A percentile compares a stretch with the other conserved stretches of the same genome.
Evolutionary conservation across 2,329 filamentous ascomycete species (phyloP).

Genomic region (Gnomoniopsis sp.): DNA sequence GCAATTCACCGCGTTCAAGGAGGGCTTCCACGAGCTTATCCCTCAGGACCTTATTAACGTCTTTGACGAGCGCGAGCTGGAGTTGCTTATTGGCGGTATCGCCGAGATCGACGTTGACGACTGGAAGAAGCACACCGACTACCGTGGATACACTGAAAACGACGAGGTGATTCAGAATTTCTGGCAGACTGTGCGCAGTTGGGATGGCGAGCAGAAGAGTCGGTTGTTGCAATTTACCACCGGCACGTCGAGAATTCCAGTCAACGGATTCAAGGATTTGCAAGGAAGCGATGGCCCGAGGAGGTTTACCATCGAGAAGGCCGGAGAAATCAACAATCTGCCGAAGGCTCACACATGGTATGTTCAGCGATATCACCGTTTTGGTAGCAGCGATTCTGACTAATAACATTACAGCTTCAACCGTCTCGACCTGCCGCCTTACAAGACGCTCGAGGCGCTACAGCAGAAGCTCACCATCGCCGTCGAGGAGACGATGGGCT

Average conservation of each 20-base stretch:
- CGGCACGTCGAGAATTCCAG: conserved; percentile 93
- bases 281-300: conserved; percentile 95
- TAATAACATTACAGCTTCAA: conserved; percentile 68
- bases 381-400: neutral
- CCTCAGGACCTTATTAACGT: conserved; percentile 96
- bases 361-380: conserved; percentile 31
- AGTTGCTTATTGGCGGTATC: conserved; percentile 95
- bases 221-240: conserved; percentile 95
- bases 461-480: conserved; percentile 92
- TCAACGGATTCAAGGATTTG: conserved; percentile 99
- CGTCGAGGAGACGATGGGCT: conserved; percentile 97
- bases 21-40: conserved; percentile 96
- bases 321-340: conserved; percentile 82
- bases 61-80: conserved; percentile 95
- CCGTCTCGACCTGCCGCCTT: conserved; percentile 88
- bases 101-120: conserved; percentile 99
- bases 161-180: conserved; percentile 98
- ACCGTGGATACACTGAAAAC: conserved; percentile 95
- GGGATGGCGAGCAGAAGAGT: conserved; percentile 98
- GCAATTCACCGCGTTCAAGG: conserved; percentile 97
- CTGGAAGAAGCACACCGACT: conserved; percentile 99
- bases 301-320: conserved; percentile 97
- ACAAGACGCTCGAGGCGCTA: conserved; percentile 82
- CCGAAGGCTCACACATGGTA: conserved; percentile 99
- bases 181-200: conserved; percentile 95